Evolutionary conservation across 352 stramenopile genomes (phyloP), one percentile per base, ranked within the genome.

Genomic region (Pilasporangium apinafurcum): DNA sequence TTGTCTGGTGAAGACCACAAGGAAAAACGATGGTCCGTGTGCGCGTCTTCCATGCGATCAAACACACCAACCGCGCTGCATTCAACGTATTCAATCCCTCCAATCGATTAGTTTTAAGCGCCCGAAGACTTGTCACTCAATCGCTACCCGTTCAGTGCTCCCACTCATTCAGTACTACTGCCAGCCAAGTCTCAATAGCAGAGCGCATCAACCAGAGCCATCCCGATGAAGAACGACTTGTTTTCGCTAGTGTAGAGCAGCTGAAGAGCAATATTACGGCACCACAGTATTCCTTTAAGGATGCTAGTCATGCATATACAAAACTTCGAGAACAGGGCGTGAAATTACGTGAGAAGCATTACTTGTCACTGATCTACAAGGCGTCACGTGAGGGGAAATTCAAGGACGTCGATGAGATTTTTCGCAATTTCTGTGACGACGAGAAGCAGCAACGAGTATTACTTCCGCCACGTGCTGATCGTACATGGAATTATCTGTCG

Each of bases 281-380:
- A 2, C 24, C 36, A 1, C 6, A 14, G 8, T 40, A 17, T 8
- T 34, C 45, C 9, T 53, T 53, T 9, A 21, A 31, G 14, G 16
- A 39, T 1, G 45, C 45, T 1, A 13, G 45, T 29, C 8, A 8
- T 8, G 37, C 45, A 10, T 31, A 40, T 24, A 18, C 42, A 26
- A 43, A 52, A 28, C 53, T 67, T 5, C 46, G 47, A 8, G 34
- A 28, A 0, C 55, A 53, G 12, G 28, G 38, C 5, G 2, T 54
- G 6, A 58, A 38, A 32, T 43, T 83, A n/a, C 24, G 43, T 1
- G 65, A 79, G 45, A 48, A 51, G 47, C 36, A 68, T 28, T 85
- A 77, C 51, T 47, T 80, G 16, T 67, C 66, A 43, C 54, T 87
- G n/a, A 39, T 85, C 31, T 77, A 82, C 56, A 87, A 87, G 36